Percentiles rank a stretch among this genome's conserved stretches.
phyloP scores from a whole-genome alignment of 108 stramenopile species.

The Cyclotella sp. region DNA sequence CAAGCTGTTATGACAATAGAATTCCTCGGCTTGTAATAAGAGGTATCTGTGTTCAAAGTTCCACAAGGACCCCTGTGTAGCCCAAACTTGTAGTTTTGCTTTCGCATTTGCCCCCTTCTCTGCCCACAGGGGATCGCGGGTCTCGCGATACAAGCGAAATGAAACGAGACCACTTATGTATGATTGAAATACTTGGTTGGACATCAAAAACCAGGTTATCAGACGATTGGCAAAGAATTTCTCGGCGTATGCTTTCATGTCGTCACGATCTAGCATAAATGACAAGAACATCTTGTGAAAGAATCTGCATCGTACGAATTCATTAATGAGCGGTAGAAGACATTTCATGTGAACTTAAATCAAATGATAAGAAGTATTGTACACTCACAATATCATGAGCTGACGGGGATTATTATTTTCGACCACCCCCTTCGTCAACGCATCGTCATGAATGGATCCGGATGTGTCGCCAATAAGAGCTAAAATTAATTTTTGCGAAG shows the following conservation, averaged over 20 bases:
- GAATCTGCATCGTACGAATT: too few species aligned
- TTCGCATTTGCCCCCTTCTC: conserved; percentile 1
- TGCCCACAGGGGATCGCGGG: not conserved
- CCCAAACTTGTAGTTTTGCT: conserved; percentile 4
- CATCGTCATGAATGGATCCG: not conserved
- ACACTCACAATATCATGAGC: too few species aligned
- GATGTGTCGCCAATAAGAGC: not conserved
- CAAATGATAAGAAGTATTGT: not conserved
- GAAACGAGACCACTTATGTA: conserved; percentile 6
- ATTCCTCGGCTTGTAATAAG: conserved; percentile 26
- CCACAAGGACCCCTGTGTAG: not conserved
- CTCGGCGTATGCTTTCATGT: not conserved
- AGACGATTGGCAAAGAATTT: not conserved
- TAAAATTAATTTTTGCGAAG: not conserved
- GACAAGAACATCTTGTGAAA: not conserved
- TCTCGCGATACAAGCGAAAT: conserved; percentile 19
- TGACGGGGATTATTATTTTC: not conserved
- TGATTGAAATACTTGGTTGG: not conserved
- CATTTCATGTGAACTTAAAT: not conserved
- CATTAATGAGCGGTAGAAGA: too few species aligned
- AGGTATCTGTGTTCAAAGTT: conserved; percentile 30
- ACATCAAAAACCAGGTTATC: not conserved
- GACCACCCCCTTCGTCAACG: not conserved
- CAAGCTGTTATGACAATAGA: conserved; percentile 4
- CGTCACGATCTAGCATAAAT: not conserved